phyloP scores from a whole-genome alignment of 768 basidiomycete genomes.

The Termitomyces sp. region DNA sequence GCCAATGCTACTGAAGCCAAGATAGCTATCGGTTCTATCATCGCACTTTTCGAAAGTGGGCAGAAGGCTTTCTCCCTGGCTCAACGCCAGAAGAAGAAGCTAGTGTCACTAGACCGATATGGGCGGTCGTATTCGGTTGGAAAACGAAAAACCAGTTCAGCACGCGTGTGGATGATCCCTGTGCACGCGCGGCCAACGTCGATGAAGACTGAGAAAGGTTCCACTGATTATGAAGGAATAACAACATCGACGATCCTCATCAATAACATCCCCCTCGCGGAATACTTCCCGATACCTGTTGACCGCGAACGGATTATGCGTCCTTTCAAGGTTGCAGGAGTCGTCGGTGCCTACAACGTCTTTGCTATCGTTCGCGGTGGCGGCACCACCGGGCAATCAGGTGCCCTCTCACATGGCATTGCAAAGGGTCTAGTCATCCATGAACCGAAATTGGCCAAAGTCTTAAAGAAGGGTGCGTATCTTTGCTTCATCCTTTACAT shows the following conservation, averaged over 20 bases:
- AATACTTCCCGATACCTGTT: slow-evolving; percentile 68
- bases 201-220: slow-evolving; percentile 1
- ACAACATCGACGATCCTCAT: slow-evolving; percentile 67
- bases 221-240: slow-evolving; percentile 22
- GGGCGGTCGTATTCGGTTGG: slow-evolving; percentile 88
- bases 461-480: slow-evolving; percentile 68
- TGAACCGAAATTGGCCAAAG: slow-evolving; percentile 53
- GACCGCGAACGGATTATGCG: slow-evolving; percentile 81
- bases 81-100: slow-evolving; percentile 51
- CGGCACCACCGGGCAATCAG: slow-evolving; percentile 91
- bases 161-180: slow-evolving; percentile 91
- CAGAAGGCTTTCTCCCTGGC: slow-evolving; percentile 45
- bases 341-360: slow-evolving; percentile 79
- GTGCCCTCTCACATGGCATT: slow-evolving; percentile 74
- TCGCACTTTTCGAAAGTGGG: slow-evolving; percentile 61
- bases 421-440: slow-evolving; percentile 71
- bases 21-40: slow-evolving; percentile 40
- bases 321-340: slow-evolving; percentile 78
- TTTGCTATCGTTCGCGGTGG: slow-evolving; percentile 78
- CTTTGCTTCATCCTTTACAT: slow-evolving; percentile 1
- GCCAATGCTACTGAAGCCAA: slow-evolving; percentile 57
- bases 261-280: slow-evolving; percentile 75
- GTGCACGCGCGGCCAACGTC: slow-evolving; percentile 25
- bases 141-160: slow-evolving; percentile 83
- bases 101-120: slow-evolving; percentile 58